Conservation (phyloP, 2,329 filamentous ascomycete species). For the Fusarium decemcellulare region DNA sequence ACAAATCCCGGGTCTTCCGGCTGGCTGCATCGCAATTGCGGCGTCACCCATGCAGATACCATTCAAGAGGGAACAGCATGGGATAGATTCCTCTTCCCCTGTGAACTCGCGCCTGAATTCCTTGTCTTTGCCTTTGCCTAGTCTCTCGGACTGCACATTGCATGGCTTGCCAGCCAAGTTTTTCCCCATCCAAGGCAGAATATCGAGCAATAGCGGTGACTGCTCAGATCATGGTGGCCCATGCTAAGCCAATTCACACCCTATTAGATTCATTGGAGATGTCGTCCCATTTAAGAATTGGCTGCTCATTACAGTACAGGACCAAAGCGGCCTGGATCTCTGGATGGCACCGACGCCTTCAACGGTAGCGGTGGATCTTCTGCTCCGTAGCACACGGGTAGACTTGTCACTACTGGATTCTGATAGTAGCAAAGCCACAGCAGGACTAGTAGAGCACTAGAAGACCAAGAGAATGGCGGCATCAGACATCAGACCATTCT, state of each 20-base stretch:
- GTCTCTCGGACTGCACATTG: conserved; percentile 8
- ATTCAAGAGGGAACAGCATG: neutral
- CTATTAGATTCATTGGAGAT: neutral
- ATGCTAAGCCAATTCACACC: neutral
- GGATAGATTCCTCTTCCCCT: conserved; percentile 6
- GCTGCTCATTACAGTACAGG: neutral
- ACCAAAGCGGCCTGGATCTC: neutral
- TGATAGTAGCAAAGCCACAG: neutral
- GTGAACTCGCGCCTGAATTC: conserved; percentile 5
- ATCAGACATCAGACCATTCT: conserved; percentile 2
- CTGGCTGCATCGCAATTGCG: conserved; percentile 7
- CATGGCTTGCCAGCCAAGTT: conserved; percentile 10
- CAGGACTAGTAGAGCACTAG: neutral
- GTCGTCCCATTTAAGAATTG: neutral
- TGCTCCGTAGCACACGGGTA: neutral
- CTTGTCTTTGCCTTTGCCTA: neutral
- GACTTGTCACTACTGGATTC: neutral
- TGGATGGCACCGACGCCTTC: neutral
- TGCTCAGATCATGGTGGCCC: conserved; percentile 10
- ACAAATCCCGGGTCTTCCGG: conserved; percentile 29
- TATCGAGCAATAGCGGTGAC: conserved; percentile 8
- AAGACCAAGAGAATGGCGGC: conserved; percentile 3
- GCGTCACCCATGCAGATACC: conserved; percentile 8
- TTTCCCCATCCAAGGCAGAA: neutral
- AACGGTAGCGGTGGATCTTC: neutral